Percentiles rank a stretch among this genome's conserved stretches.
These are phyloP conservation scores for Laguncularia racemosa DNA, from an alignment of 345 rosid species.

Conservation along the genomic window DNA sequence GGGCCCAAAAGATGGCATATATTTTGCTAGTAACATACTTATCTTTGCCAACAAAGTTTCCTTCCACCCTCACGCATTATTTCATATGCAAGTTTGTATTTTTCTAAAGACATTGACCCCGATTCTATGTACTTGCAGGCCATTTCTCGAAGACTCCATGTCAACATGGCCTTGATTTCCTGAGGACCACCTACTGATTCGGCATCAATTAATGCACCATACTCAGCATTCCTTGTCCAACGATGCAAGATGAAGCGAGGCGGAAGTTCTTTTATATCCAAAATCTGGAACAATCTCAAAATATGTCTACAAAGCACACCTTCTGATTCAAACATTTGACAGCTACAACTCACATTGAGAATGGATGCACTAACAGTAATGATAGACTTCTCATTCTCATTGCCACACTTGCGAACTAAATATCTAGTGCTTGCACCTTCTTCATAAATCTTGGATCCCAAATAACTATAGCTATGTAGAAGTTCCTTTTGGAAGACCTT, in stretches of 20 bases:
- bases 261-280: slow-evolving; percentile 70
- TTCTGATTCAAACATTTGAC: slow-evolving; percentile 89
- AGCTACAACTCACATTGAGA: slow-evolving; percentile 65
- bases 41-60: slow-evolving; percentile 68
- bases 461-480: slow-evolving; percentile 50
- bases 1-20: background rate
- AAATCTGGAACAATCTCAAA: slow-evolving; percentile 60
- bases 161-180: slow-evolving; percentile 61
- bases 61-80: slow-evolving; percentile 78
- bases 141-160: slow-evolving; percentile 88
- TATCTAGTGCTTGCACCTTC: slow-evolving; percentile 69
- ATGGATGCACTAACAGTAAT: slow-evolving; percentile 63
- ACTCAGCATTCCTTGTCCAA: slow-evolving; percentile 83
- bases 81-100: slow-evolving; percentile 75
- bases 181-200: slow-evolving; percentile 53
- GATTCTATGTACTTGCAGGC: slow-evolving; percentile 71
- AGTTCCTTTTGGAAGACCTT: slow-evolving; percentile 79
- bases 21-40: slow-evolving; percentile 9
- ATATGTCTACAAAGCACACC: slow-evolving; percentile 79
- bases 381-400: slow-evolving; percentile 54
- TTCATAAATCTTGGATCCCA: slow-evolving; percentile 60
- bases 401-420: slow-evolving; percentile 58
- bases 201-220: slow-evolving; percentile 42
- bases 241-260: slow-evolving; percentile 63
- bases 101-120: slow-evolving; percentile 60